Evolutionary conservation across 1,139 yeast genomes (phyloP), one percentile per base, ranked within the genome.

Genomic region (Debaryomyces sp.): DNA sequence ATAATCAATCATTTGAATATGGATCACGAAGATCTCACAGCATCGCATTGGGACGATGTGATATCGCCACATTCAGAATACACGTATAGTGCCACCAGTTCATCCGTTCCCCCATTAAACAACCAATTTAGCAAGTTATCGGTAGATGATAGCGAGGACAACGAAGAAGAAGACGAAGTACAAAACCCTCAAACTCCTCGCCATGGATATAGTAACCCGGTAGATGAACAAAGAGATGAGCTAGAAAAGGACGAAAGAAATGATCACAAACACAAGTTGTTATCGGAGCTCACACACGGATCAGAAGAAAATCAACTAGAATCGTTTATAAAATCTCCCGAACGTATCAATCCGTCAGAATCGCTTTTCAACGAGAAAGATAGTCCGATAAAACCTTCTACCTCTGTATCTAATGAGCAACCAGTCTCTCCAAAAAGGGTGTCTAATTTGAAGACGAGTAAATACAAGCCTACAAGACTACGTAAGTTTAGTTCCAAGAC

Each of bases 401-500:
- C 78, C 57, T 68, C 48, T 60, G 46, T 60, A 37, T 59, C 63
- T 47, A 43, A 66, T 63, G 48, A 64, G 43, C 39, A 50, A 48
- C 22, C 56, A 59, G 40, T 49, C 3, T 26, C 37, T n/a, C 30
- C 51, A 46, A 41, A 53, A 48, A 45, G 51, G 32, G 27, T 49
- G 53, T 7, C 48, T 9, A 13, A 22, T 15, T 33, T 75, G 45
- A 41, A 41, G 18, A 18, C 35, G 10, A 41, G 36, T 17, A 29
- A 41, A 22, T 75, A 76, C 56, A 75, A 74, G 51, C 77, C 78
- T 4, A 72, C 82, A 24, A 68, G 87, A 51, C 71, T 73, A 1
- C 63, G 80, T 43, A 75, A 70, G 53, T 70, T 60, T 47, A 56
- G 63, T 27, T 57, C 75, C 17, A 67, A 65, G 44, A 60, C 66